Percentiles rank a stretch among this genome's conserved stretches.
These are phyloP conservation scores for Hyaloscypha hepaticicola DNA, from an alignment of 495 filamentous ascomycete genomes.

Conservation along the genomic window DNA sequence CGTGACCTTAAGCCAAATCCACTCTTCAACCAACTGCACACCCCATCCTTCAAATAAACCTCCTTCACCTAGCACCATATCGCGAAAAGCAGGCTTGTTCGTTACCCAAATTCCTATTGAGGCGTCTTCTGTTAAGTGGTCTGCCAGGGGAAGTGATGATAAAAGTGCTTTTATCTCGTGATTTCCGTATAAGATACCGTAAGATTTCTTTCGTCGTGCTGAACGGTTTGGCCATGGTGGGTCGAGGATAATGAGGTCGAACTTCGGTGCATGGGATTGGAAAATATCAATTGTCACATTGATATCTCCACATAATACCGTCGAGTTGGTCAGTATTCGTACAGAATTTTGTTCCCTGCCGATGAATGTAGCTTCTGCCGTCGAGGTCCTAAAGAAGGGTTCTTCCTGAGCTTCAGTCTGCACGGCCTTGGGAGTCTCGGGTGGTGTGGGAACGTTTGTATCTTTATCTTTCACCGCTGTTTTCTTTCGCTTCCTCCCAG, in stretches of 20 bases:
- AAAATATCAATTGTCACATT: conserved; percentile 35
- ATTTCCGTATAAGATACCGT: conserved; percentile 51
- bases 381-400: background rate
- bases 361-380: background rate
- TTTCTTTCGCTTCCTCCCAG: conserved; percentile 9
- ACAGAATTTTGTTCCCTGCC: background rate
- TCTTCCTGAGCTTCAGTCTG: background rate
- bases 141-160: conserved; percentile 50
- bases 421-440: background rate
- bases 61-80: conserved; percentile 52
- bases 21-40: conserved; percentile 71
- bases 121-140: conserved; percentile 52
- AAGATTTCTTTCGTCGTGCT: conserved; percentile 66
- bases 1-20: conserved; percentile 90
- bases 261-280: conserved; percentile 44
- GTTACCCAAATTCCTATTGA: conserved; percentile 85
- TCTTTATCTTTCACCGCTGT: background rate
- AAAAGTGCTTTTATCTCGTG: conserved; percentile 45
- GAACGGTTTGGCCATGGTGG: conserved; percentile 96
- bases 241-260: conserved; percentile 83
- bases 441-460: background rate
- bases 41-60: conserved; percentile 62
- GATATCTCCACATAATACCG: conserved; percentile 43
- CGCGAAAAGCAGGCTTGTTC: conserved; percentile 63
- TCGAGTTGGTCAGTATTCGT: conserved; percentile 30